Conservation (phyloP, 441 rosid species). For the Euphorbia schlechtendalii region DNA sequence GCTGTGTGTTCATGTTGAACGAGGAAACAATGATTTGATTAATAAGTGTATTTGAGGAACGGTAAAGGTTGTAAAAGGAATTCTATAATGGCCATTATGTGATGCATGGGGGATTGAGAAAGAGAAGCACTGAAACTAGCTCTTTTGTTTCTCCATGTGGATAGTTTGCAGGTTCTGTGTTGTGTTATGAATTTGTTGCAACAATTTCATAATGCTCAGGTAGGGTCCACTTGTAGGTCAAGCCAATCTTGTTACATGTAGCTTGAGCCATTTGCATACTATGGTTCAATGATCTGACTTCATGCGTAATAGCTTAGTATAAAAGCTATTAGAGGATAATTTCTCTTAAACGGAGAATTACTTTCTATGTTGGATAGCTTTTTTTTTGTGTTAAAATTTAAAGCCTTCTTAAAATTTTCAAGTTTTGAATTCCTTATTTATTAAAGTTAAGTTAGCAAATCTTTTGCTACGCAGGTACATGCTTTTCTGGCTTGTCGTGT, state of each 20-base stretch:
- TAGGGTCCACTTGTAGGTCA: too few species aligned
- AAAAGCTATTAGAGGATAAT: not conserved
- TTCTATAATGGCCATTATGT: not conserved
- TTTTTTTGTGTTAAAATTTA: not conserved
- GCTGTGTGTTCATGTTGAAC: not conserved
- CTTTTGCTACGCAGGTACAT: slow-evolving; percentile 58
- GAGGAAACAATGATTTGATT: too few species aligned
- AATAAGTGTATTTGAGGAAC: not conserved
- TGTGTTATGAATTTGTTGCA: not conserved
- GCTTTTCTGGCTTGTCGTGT: slow-evolving; percentile 83
- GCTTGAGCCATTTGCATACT: too few species aligned
- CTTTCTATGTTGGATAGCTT: not conserved
- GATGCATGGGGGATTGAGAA: not conserved
- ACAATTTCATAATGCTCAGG: too few species aligned
- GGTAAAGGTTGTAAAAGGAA: not conserved
- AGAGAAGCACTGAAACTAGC: not conserved
- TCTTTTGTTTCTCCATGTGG: not conserved
- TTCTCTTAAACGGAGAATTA: not conserved
- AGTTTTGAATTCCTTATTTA: not conserved
- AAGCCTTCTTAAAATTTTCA: not conserved
- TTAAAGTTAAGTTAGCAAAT: not conserved
- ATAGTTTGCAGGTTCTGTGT: not conserved
- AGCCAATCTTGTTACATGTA: too few species aligned
- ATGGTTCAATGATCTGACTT: too few species aligned
- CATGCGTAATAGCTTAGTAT: not conserved